phyloP scores from a whole-genome alignment of 2,329 filamentous ascomycete species.

The Calonectria naviculata region DNA sequence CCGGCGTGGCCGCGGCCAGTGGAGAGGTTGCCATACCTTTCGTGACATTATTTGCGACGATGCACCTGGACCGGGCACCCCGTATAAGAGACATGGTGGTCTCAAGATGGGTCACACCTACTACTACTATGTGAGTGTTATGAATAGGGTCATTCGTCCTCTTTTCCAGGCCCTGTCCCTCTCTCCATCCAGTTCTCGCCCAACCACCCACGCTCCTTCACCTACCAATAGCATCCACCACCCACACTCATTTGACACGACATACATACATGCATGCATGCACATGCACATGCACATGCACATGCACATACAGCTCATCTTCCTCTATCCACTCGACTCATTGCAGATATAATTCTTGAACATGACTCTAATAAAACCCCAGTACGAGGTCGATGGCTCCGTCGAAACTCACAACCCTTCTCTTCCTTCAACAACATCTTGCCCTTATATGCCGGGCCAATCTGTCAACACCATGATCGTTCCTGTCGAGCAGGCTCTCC shows the following conservation, averaged over 20 bases:
- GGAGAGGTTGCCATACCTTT: constrained; percentile 90
- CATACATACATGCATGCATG: not conserved
- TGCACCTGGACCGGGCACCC: constrained; percentile 48
- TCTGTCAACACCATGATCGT: constrained; percentile 86
- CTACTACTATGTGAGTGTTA: constrained; percentile 87
- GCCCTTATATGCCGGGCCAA: constrained; percentile 90
- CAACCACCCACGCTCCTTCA: not conserved
- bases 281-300: not conserved
- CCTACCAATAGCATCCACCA: not conserved
- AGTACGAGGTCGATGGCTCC: constrained; percentile 88
- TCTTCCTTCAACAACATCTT: constrained; percentile 79
- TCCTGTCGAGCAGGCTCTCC: constrained; percentile 73
- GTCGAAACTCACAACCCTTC: constrained; percentile 80
- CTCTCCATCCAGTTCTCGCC: not conserved
- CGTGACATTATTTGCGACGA: constrained; percentile 88
- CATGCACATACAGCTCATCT: constrained; percentile 5
- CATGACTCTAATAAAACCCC: constrained; percentile 36
- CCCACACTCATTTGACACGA: constrained; percentile 11
- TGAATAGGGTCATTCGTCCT: constrained; percentile 25
- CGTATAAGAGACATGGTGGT: constrained; percentile 73
- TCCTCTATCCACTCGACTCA: not conserved
- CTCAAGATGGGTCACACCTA: constrained; percentile 94
- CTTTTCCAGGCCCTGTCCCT: constrained; percentile 7
- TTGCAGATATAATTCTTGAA: constrained; percentile 13
- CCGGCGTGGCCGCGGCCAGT: constrained; percentile 79